A percentile compares a stretch with the other conserved stretches of the same genome.
Evolutionary conservation across 2,329 filamentous ascomycete genomes (phyloP).

Genomic region (Aspergillus aculeatus): DNA sequence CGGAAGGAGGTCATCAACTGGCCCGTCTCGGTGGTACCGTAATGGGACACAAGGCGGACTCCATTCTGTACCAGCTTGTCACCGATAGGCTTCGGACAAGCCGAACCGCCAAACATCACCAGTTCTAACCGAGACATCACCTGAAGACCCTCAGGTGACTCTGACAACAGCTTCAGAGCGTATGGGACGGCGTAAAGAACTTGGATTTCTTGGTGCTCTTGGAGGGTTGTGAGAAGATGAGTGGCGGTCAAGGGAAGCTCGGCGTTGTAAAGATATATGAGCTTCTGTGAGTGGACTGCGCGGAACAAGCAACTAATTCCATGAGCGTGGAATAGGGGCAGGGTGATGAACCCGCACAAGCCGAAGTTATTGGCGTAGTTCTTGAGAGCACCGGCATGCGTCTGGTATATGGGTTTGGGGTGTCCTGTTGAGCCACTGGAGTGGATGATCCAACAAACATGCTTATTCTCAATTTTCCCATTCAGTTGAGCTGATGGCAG

Average conservation of each 20-base stretch:
- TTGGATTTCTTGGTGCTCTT: constrained; percentile 44
- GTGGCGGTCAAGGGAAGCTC: constrained; percentile 54
- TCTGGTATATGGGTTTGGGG: constrained; percentile 62
- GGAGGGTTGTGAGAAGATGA: constrained; percentile 34
- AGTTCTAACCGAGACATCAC: constrained; percentile 49
- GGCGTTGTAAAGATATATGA: constrained; percentile 56
- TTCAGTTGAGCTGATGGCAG: constrained; percentile 21
- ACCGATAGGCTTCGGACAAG: constrained; percentile 60
- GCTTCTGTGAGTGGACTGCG: constrained; percentile 51
- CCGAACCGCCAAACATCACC: constrained; percentile 58
- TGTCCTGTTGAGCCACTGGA: constrained; percentile 60
- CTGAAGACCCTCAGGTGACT: constrained; percentile 55
- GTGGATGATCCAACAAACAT: constrained; percentile 48
- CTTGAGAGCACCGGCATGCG: constrained; percentile 51
- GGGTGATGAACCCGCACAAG: constrained; percentile 53
- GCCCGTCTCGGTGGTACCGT: constrained; percentile 62
- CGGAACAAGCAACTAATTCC: constrained; percentile 57
- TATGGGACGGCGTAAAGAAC: constrained; percentile 65
- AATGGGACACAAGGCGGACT: constrained; percentile 57
- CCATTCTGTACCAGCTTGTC: constrained; percentile 53
- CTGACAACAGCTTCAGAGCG: constrained; percentile 61
- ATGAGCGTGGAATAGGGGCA: constrained; percentile 61
- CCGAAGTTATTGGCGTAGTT: constrained; percentile 49
- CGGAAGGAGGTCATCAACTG: constrained; percentile 62
- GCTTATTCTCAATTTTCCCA: constrained; percentile 26